Base-by-base conservation (phyloP, 768 basidiomycete genomes). In the Russula griseocarnosa region DNA sequence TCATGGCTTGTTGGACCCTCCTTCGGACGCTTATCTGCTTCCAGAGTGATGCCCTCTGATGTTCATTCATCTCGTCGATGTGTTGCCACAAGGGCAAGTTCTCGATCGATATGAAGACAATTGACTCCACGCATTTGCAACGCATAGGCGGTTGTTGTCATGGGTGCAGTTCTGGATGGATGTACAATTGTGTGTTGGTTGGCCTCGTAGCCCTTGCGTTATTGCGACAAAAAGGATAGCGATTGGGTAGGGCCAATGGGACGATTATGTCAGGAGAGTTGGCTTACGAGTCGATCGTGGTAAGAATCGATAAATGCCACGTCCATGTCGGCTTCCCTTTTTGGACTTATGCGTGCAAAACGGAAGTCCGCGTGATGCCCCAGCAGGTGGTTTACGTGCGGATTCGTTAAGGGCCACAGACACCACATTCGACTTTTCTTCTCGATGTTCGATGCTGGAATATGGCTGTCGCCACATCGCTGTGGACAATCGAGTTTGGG, bases 341-440 rank as follows among this genome's bases (percentile, higher is more conserved):
- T 61, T 52, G 64, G 64, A 42, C 20, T 61, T 40, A 60, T 65
- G 64, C 32, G 64, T 61, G 64, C 47, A 56, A 57, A 38, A 52
- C 49, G 60, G 54, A 55, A 34, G 55, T 47, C 59, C 64, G 64
- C 64, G 64, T 65, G 64, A 65, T 49, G 60, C 13, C 26, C 13
- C 49, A 56, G 64, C 64, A 65, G 64, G 64, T 61, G 64, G 64
- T 65, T 65, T 61, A 65, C 64, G 60, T 65, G 64, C 64, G 60
- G 60, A 61, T 46, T 55, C 36, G 49, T 56, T 46, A 65, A 57
- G 55, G 55, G 59, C 53, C 60, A 61, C 60, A 46, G 22, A 24
- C 42, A 52, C 63, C 63, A 59, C 58, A 55, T 47, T 55, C 34
- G n/a, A 16, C 9, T 49, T 54, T 47, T 36, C 42, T 36, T 54